Evolutionary conservation across 1,139 yeast species (phyloP).

Genomic region (Yamadazyma oceani): DNA sequence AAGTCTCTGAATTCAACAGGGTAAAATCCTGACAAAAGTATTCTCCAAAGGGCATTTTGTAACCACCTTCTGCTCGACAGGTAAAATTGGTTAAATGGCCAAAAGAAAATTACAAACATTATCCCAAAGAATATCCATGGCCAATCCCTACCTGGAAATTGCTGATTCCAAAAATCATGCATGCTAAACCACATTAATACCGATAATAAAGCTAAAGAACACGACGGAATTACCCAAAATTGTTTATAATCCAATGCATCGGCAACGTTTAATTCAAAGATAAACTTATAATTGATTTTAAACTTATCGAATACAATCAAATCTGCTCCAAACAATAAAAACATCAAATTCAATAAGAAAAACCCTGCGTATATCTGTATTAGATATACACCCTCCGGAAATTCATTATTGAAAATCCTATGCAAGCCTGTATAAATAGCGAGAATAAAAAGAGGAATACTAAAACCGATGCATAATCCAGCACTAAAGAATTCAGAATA

Average conservation of each 20-base stretch:
- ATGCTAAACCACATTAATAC: constrained; percentile 77
- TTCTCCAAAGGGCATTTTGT: constrained; percentile 66
- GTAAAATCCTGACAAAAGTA: constrained; percentile 77
- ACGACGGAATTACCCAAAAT: constrained; percentile 60
- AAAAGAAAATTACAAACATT: constrained; percentile 47
- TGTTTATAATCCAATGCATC: constrained; percentile 69
- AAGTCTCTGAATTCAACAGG: constrained; percentile 96
- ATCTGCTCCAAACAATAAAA: constrained; percentile 64
- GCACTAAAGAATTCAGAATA: constrained; percentile 52
- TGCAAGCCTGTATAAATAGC: constrained; percentile 52
- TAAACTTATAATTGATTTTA: constrained; percentile 86
- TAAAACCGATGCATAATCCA: constrained; percentile 70
- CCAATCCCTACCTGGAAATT: constrained; percentile 67
- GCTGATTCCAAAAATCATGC: constrained; percentile 61
- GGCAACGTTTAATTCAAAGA: constrained; percentile 81
- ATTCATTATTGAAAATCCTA: constrained; percentile 33
- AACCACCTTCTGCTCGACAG: constrained; percentile 72
- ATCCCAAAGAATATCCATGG: constrained; percentile 78
- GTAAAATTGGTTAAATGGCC: constrained; percentile 62
- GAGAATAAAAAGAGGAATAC: constrained; percentile 60
- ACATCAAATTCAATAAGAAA: constrained; percentile 59
- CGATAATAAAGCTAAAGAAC: constrained; percentile 55
- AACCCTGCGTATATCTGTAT: constrained; percentile 95
- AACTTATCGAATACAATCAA: constrained; percentile 70
- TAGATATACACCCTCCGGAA: constrained; percentile 57